A percentile compares a stretch with the other conserved stretches of the same genome.
Conservation (phyloP, 1,284 basidiomycete genomes). For the Leccinum glutinopallens region DNA sequence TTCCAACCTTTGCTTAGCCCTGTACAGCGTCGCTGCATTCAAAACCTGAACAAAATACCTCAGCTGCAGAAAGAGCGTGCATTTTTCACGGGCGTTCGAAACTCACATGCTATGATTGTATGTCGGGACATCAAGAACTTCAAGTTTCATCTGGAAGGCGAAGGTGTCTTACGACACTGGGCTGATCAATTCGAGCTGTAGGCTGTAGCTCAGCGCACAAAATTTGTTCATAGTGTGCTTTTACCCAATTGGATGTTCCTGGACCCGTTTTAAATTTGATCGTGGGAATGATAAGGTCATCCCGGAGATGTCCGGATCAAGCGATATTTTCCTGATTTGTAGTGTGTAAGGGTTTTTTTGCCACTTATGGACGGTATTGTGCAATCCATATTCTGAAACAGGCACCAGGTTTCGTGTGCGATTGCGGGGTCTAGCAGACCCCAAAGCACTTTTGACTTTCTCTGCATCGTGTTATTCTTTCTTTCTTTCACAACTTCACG, state of each 20-base stretch:
- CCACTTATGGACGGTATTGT: too few species aligned
- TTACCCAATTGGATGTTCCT: background rate
- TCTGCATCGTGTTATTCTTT: too few species aligned
- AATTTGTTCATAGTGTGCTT: background rate
- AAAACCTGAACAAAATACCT: conserved; percentile 64
- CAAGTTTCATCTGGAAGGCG: conserved; percentile 56
- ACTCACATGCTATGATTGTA: conserved; percentile 71
- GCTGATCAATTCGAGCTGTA: conserved; percentile 59
- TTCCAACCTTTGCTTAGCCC: conserved; percentile 54
- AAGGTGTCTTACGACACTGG: conserved; percentile 70
- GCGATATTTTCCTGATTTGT: too few species aligned
- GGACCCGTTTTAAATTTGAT: too few species aligned
- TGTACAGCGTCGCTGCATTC: conserved; percentile 52
- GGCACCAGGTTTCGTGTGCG: too few species aligned
- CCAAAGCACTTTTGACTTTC: too few species aligned
- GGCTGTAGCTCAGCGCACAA: conserved; percentile 25
- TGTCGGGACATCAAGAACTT: conserved; percentile 65
- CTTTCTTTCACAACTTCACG: too few species aligned
- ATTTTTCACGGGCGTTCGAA: conserved; percentile 58
- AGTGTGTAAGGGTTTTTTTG: too few species aligned
- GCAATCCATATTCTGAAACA: too few species aligned
- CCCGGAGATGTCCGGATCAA: too few species aligned
- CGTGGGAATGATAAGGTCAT: too few species aligned
- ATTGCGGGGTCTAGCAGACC: too few species aligned
- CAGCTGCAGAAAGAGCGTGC: conserved; percentile 65